These are phyloP conservation scores for Phytophthora sojae DNA, from an alignment of 352 stramenopile species.

Conservation along the genomic window DNA sequence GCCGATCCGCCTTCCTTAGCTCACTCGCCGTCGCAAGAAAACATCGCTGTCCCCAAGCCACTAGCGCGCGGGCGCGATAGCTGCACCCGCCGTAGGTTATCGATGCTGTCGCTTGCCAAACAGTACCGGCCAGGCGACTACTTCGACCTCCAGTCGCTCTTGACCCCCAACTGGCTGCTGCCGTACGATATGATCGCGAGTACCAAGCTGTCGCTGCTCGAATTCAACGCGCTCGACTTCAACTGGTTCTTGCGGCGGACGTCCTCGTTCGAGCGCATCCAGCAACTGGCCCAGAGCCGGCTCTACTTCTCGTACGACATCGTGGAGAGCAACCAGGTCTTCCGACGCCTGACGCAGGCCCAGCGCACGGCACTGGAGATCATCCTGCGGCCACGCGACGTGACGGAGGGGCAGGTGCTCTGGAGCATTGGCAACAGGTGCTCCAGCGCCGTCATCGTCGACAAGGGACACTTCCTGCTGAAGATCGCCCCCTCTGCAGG, in stretches of 20 bases:
- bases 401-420: constrained; percentile 71
- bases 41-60: constrained; percentile 15
- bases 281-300: constrained; percentile 74
- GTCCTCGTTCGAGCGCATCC: constrained; percentile 70
- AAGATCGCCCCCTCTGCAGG: constrained; percentile 41
- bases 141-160: constrained; percentile 86
- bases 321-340: constrained; percentile 83
- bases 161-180: constrained; percentile 72
- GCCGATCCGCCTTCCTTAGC: constrained; percentile 12
- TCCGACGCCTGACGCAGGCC: constrained; percentile 77
- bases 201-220: constrained; percentile 75
- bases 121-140: constrained; percentile 90
- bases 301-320: constrained; percentile 86
- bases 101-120: constrained; percentile 69
- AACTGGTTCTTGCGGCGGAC: constrained; percentile 88
- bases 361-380: constrained; percentile 92
- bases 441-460: constrained; percentile 74
- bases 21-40: constrained; percentile 15
- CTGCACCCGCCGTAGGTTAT: constrained; percentile 57
- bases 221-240: constrained; percentile 87
- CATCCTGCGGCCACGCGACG: constrained; percentile 64
- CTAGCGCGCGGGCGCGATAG: constrained; percentile 32
- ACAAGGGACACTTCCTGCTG: constrained; percentile 78
- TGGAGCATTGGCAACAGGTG: constrained; percentile 80
- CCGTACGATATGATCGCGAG: constrained; percentile 72